Percentiles rank a stretch among this genome's conserved stretches.
Conservation (phyloP, 805 yeast genomes). For the Lachancea kluyveri region DNA sequence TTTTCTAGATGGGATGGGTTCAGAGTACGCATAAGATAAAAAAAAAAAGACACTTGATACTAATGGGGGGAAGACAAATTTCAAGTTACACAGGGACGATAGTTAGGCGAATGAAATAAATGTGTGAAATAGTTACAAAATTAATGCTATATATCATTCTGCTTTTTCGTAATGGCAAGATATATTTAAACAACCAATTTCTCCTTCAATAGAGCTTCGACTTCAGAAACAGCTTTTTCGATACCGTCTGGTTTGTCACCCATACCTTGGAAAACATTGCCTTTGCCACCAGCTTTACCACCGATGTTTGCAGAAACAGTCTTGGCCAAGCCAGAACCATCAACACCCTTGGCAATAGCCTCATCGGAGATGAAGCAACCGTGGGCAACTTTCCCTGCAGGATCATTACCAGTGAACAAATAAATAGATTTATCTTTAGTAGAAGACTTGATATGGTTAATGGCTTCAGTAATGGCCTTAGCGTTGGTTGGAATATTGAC, state of each 20-base stretch:
- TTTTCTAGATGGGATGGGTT: constrained; percentile 1
- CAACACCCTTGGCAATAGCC: constrained; percentile 61
- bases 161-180: not conserved
- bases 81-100: too few species aligned
- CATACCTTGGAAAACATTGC: constrained; percentile 93
- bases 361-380: constrained; percentile 82
- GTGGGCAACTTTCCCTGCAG: constrained; percentile 79
- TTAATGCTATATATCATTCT: too few species aligned
- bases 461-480: constrained; percentile 90
- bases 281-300: constrained; percentile 98
- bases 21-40: too few species aligned
- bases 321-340: constrained; percentile 69
- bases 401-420: constrained; percentile 63
- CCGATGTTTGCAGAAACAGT: constrained; percentile 72
- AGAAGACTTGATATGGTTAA: constrained; percentile 73
- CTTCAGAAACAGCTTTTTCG: constrained; percentile 65
- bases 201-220: constrained; percentile 53
- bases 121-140: too few species aligned
- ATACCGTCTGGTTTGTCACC: constrained; percentile 76
- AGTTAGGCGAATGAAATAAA: too few species aligned
- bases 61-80: too few species aligned
- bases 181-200: constrained; percentile 37
- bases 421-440: constrained; percentile 70
- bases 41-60: too few species aligned
- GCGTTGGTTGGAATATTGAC: constrained; percentile 75